phyloP scores from a whole-genome alignment of 2,329 filamentous ascomycete species.

The Alternaria triticina region DNA sequence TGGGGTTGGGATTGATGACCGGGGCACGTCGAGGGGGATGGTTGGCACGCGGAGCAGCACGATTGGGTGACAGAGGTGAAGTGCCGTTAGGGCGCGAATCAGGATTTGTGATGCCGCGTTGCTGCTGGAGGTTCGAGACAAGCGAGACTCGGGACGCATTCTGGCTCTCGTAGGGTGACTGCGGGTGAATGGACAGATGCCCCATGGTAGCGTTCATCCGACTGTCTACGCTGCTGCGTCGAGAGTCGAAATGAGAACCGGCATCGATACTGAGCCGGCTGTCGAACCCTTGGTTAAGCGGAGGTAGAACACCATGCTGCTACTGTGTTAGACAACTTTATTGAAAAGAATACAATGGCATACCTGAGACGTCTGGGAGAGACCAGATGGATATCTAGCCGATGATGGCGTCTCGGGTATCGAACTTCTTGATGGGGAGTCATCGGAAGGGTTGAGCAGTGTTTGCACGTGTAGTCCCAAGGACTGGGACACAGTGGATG shows the following conservation, averaged over 20 bases:
- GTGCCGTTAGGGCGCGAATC: slow-evolving; percentile 52
- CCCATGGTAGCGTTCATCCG: slow-evolving; percentile 75
- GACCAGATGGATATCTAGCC: slow-evolving; percentile 41
- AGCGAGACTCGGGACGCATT: slow-evolving; percentile 79
- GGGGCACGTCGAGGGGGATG: slow-evolving; percentile 67
- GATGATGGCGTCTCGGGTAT: slow-evolving; percentile 54
- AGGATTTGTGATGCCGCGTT: slow-evolving; percentile 53
- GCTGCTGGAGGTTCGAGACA: slow-evolving; percentile 72
- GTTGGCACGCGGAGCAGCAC: slow-evolving; percentile 42
- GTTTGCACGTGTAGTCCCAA: slow-evolving; percentile 58
- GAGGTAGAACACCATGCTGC: slow-evolving; percentile 56
- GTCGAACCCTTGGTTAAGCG: slow-evolving; percentile 63
- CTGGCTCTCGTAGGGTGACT: slow-evolving; percentile 75
- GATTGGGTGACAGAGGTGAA: slow-evolving; percentile 55
- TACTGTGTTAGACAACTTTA: slow-evolving; percentile 18
- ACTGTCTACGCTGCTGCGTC: slow-evolving; percentile 81
- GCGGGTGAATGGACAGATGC: slow-evolving; percentile 70
- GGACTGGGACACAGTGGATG: slow-evolving; percentile 52
- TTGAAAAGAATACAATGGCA: neutral
- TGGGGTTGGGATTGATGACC: slow-evolving; percentile 72
- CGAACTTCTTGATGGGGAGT: slow-evolving; percentile 53
- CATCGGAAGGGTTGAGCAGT: slow-evolving; percentile 56
- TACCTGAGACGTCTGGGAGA: slow-evolving; percentile 36
- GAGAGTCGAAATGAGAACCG: slow-evolving; percentile 60
- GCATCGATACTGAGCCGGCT: slow-evolving; percentile 59